Conservation (phyloP, 495 filamentous ascomycete species). For the Geopyxis carbonaria region DNA sequence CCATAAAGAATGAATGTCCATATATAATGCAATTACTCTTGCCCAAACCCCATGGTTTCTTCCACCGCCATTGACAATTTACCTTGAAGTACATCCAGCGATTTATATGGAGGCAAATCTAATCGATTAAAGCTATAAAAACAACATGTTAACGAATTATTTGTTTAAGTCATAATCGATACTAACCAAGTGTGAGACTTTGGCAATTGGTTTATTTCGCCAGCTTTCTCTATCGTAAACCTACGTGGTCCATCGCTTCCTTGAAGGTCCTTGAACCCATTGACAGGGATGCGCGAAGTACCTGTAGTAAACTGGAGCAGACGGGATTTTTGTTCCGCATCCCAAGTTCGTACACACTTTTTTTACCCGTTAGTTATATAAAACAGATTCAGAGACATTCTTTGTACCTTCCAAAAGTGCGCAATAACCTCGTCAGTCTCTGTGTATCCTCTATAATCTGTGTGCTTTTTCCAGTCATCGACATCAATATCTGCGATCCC, state of each 20-base stretch:
- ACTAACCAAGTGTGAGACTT: constrained; percentile 97
- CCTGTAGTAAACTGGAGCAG: constrained; percentile 94
- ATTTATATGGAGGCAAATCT: constrained; percentile 88
- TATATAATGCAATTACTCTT: constrained; percentile 45
- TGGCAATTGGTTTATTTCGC: constrained; percentile 71
- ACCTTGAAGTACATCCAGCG: constrained; percentile 59
- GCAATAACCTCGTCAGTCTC: constrained; percentile 91
- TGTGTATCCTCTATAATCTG: constrained; percentile 99
- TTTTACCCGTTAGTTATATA: too few species aligned
- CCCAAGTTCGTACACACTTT: constrained; percentile 79
- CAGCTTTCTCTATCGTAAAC: constrained; percentile 97
- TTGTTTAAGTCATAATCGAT: not conserved
- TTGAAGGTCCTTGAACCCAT: constrained; percentile 98
- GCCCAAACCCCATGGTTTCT: constrained; percentile 96
- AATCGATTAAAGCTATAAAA: constrained; percentile 77
- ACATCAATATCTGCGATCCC: constrained; percentile 99
- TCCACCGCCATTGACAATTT: constrained; percentile 95
- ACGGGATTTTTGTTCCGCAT: constrained; percentile 93
- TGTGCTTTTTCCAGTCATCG: constrained; percentile 99
- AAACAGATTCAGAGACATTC: too few species aligned
- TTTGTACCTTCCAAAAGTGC: constrained; percentile 99
- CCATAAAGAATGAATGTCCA: not conserved
- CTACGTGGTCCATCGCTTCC: constrained; percentile 87
- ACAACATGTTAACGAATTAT: constrained; percentile 24
- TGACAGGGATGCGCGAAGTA: constrained; percentile 94